Base-by-base conservation (phyloP, 2,329 filamentous ascomycete species). In the Cryphonectria nitschkei region DNA sequence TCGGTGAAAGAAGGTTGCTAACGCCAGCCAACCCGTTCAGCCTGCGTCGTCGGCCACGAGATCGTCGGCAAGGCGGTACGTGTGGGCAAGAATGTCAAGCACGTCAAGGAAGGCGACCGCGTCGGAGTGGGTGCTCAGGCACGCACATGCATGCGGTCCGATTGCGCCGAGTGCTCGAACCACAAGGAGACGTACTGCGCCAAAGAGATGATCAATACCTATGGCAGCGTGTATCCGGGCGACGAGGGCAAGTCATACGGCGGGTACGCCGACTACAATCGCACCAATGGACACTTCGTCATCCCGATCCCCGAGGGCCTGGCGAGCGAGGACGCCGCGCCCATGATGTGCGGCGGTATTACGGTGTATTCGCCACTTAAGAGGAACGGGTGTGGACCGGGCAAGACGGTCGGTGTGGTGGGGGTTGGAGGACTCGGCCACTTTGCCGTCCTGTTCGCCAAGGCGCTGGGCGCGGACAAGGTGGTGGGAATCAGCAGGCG, bases 281-380 rank as follows among this genome's bases (percentile, higher is more conserved):
- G 79, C 65, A 75, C 76, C 32, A 77, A 78, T 52, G 75, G 75
- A 34, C 75, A 77, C 65, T 92, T 90, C 73, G 81, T 81, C 6
- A 74, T 84, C 70, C 80, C 80, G 54, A 83, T 85, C 56, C 82
- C 82, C 2, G 81, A 84, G 19, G 79, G 77, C 5, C 70, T 85
- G n/a, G 75, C 77, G 56, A 79, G 78, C 9, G 81, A 80, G 14
- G 74, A 78, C 26, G 81, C 82, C 2, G 83, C 90, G 19, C 90
- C 90, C 1, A 89, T 93, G 86, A 81, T 93, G 54, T 93, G 91
- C 75, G 91, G 86, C 37, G 91, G 91, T 9, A 84, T 92, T 52
- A 93, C 91, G 0, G 83, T 90, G 5, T 93, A 85, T 76, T 83
- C 84, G 9, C 91, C 91, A 0, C 78, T 93, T 66, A 84, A 82